Base-by-base conservation (phyloP, 257 asterid genomes). In the Knoxia roxburghii region DNA sequence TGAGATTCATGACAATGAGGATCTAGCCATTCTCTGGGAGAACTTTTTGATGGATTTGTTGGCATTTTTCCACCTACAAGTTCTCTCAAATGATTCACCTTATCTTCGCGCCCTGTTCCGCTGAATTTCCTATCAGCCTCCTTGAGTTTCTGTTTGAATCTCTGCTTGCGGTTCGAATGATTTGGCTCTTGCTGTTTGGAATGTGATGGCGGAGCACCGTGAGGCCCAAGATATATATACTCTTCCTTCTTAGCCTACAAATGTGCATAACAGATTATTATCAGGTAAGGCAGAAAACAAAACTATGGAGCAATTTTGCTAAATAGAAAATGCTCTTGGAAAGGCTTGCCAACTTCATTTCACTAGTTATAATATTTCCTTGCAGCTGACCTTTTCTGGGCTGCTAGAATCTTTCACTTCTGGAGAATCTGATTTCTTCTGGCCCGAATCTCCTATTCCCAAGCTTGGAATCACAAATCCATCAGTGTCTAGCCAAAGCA, bases 381-480 rank as follows among this genome's bases (percentile, higher is more conserved):
- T 18, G 79, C 49, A 40, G 54, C 74, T 62, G 69, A 91, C 96
- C 95, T 84, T 73, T 65, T 72, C 72, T 30, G 77, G 61, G 6
- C 78, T 60, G 76, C 82, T 86, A 17, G 89, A 55, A 56, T 84
- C 89, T 75, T 83, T 86, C 45, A 78, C 83, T 67, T 68, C 77
- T 8, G 79, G 76, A 39, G 80, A 35, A 67, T 66, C 78, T 26
- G 70, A 63, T 61, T 64, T 76, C 33, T 58, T 75, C 67, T 43
- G 80, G 43, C 72, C 80, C 33, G 76, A 62, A 45, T 81, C 92
- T 64, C 66, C 88, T 15, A 86, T 85, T 70, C 61, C 96, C 95
- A 91, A 73, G 76, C 96, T 91, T 53, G 98, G 96, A 73, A 91
- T 89, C 76, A 86, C 95, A 73, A 80, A 94, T 77, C 93, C 97